Evolutionary conservation across 208 protist species (phyloP), one percentile per base, ranked within the genome.

Genomic region (Blastocrithidia nonstop): DNA sequence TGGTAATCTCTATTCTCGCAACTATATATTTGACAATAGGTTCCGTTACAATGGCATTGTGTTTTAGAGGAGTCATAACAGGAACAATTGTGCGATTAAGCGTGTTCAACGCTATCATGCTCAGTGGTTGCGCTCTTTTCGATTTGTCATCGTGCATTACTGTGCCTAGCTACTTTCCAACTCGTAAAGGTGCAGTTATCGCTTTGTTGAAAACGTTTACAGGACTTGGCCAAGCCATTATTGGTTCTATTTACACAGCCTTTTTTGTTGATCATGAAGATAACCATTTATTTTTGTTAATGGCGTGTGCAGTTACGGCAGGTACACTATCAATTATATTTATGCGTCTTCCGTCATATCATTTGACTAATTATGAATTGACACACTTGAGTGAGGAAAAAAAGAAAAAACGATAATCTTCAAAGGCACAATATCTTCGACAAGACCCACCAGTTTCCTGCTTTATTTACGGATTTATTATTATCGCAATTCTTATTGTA

Each of bases 161-260:
- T 20, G 27, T 78, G 47, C 35, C 79, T 16, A 65, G 45, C 29
- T 44, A 60, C 46, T 86, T 86, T 49, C 76, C 76, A 6, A 63
- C 59, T 8, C 23, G 56, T 9, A 33, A 49, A 11, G 76, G 71
- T 17, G 47, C 50, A 41, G 76, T 82, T 8, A 45, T 74, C 1
- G 76, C 69, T 13, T 33, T 86, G 21, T 57, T 78, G 32, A 86
- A 86, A 52, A 75, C 68, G 15, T 45, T 79, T 45, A 72, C 57
- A 36, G 76, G 76, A 4, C 62, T 86, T n/a, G 76, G 71, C 33
- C 64, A 54, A 15, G 70, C 71, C 9, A 65, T 86, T 44, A 16
- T 79, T 13, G 76, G 55, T 4, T 53, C 59, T 4, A 61, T 81
- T 36, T 36, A 66, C 21, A 39, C 62, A 13, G 76, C 55, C 8